Evolutionary conservation across 2,329 filamentous ascomycete genomes (phyloP).

Genomic region (Trichoderma citrinoviride): DNA sequence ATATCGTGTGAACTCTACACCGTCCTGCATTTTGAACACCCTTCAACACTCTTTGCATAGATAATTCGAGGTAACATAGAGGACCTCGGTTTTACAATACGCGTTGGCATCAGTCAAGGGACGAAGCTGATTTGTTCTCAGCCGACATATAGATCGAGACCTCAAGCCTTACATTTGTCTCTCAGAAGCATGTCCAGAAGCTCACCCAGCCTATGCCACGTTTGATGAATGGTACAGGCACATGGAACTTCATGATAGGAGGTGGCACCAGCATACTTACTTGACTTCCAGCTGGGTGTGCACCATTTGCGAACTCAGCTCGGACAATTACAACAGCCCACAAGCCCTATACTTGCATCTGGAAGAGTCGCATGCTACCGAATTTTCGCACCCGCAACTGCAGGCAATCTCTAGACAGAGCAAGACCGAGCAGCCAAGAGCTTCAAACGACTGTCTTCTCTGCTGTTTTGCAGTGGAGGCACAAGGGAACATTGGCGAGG

Average conservation of each 20-base stretch:
- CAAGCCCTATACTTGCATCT: not conserved
- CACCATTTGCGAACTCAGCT: not conserved
- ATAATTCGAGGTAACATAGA: not conserved
- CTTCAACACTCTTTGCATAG: not conserved
- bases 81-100: too few relatives aligned
- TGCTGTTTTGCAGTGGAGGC: constrained; percentile 14
- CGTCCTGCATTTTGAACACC: too few relatives aligned
- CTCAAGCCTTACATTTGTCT: constrained; percentile 23
- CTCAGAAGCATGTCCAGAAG: constrained; percentile 3
- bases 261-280: constrained; percentile 13
- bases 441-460: constrained; percentile 18
- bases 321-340: not conserved
- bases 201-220: not conserved
- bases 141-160: constrained; percentile 20
- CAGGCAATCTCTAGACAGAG: constrained; percentile 20
- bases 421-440: constrained; percentile 10
- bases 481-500: not conserved
- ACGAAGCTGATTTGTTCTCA: too few relatives aligned
- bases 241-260: constrained; percentile 10
- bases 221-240: constrained; percentile 14
- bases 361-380: not conserved
- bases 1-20: too few relatives aligned
- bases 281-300: constrained; percentile 12
- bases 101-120: too few relatives aligned
- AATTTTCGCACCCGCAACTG: not conserved